Evolutionary conservation across 805 yeast genomes (phyloP).

Genomic region (Yamadazyma endophytica): DNA sequence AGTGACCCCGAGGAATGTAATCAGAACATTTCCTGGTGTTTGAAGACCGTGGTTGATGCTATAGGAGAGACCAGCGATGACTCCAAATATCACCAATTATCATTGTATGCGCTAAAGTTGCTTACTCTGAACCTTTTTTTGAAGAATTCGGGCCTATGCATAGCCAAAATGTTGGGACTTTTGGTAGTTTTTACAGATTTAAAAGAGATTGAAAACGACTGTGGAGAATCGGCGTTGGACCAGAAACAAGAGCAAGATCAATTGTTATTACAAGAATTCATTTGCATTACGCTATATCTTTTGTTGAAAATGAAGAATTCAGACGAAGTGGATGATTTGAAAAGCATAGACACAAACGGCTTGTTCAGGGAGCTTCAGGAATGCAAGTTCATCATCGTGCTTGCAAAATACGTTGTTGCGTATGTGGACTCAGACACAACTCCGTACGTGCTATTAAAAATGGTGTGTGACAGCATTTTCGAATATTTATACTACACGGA

Average conservation of each 20-base stretch:
- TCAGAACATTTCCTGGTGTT: conserved; percentile 28
- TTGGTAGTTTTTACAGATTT: conserved; percentile 22
- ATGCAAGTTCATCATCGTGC: conserved; percentile 23
- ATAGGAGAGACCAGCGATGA: conserved; percentile 7
- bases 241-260: conserved; percentile 3
- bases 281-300: conserved; percentile 29
- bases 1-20: conserved; percentile 40
- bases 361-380: conserved; percentile 18
- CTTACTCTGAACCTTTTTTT: conserved; percentile 35
- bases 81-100: conserved; percentile 25
- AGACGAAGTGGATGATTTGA: conserved; percentile 13
- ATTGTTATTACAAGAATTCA: conserved; percentile 25
- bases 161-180: conserved; percentile 35
- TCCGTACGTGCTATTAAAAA: conserved; percentile 30
- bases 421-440: conserved; percentile 19
- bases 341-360: conserved; percentile 11
- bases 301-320: conserved; percentile 28
- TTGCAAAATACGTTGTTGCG: conserved; percentile 25
- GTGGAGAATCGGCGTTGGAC: conserved; percentile 1
- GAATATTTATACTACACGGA: conserved; percentile 36
- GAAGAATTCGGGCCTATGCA: conserved; percentile 31
- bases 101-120: conserved; percentile 29
- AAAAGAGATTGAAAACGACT: conserved; percentile 2
- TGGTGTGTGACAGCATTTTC: conserved; percentile 37
- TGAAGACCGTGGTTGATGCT: conserved; percentile 31